These are phyloP conservation scores for Populus hybrid DNA, from an alignment of 441 rosid species.

Conservation along the genomic window DNA sequence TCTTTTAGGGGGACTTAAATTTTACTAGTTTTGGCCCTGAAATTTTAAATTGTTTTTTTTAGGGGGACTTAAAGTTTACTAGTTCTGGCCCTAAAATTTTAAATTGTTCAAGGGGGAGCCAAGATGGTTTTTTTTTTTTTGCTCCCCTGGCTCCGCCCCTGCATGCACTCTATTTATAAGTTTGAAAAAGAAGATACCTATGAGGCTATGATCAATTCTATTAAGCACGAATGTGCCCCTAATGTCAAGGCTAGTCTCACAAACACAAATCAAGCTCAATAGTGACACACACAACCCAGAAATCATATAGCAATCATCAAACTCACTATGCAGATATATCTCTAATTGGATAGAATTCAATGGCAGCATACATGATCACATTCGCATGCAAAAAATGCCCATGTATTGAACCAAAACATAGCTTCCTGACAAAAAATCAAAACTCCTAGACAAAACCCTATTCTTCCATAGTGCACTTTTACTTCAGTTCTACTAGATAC, in stretches of 20 bases:
- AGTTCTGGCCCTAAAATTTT: no score
- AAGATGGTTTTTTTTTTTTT: no score
- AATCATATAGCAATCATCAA: no score
- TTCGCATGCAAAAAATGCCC: not conserved
- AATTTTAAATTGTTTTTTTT: no score
- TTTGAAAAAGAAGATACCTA: not conserved
- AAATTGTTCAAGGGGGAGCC: not conserved
- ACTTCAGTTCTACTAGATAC: not conserved
- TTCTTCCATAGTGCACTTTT: not conserved
- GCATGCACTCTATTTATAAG: not conserved
- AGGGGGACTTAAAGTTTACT: no score
- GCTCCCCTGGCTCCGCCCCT: not conserved
- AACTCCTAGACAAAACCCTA: not conserved
- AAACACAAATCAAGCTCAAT: no score
- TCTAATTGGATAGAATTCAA: not conserved
- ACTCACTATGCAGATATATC: no score
- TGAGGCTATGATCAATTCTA: no score
- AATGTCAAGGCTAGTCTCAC: no score
- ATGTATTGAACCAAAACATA: not conserved
- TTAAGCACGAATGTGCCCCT: no score
- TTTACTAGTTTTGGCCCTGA: not conserved
- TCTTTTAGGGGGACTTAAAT: not conserved
- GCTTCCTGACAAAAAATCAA: not conserved
- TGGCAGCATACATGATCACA: not conserved
- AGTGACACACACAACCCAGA: no score